Conservation (phyloP, 176 grass and related monocot genomes). For the Carex pumila region DNA sequence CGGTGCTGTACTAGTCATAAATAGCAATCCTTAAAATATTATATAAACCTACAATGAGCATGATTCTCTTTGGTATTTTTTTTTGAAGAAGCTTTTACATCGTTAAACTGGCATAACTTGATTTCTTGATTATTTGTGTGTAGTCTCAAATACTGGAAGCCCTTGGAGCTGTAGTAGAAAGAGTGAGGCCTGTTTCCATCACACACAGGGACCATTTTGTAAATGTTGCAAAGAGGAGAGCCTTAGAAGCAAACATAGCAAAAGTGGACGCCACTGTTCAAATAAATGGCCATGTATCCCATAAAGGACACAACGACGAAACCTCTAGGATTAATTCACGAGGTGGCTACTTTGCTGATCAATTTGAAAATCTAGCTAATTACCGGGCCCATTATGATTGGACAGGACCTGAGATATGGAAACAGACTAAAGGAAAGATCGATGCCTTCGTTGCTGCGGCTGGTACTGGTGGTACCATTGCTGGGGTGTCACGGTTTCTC, state of each 20-base stretch:
- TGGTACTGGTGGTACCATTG: slow-evolving; percentile 89
- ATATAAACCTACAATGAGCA: background rate
- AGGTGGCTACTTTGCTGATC: slow-evolving; percentile 90
- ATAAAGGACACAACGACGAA: background rate
- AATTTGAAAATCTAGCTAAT: slow-evolving; percentile 97
- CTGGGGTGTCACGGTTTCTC: slow-evolving; percentile 79
- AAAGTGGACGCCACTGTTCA: slow-evolving; percentile 21
- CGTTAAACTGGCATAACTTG: background rate
- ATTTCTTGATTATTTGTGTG: background rate
- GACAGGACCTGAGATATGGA: slow-evolving; percentile 96
- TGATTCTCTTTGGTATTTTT: background rate
- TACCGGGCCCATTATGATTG: slow-evolving; percentile 82
- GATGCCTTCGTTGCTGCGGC: slow-evolving; percentile 85
- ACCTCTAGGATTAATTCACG: slow-evolving; percentile 30
- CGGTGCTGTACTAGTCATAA: background rate
- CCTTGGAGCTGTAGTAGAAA: slow-evolving; percentile 82
- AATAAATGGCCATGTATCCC: slow-evolving; percentile 16
- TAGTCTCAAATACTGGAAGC: slow-evolving; percentile 96
- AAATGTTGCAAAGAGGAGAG: slow-evolving; percentile 89
- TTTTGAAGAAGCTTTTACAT: background rate
- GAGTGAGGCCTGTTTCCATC: slow-evolving; percentile 87
- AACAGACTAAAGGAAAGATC: slow-evolving; percentile 56
- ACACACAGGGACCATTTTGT: slow-evolving; percentile 87
- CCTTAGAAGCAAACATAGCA: slow-evolving; percentile 47
- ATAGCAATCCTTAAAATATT: background rate